Base-by-base conservation (phyloP, 2,329 filamentous ascomycete genomes). In the Sporothrix sp. region DNA sequence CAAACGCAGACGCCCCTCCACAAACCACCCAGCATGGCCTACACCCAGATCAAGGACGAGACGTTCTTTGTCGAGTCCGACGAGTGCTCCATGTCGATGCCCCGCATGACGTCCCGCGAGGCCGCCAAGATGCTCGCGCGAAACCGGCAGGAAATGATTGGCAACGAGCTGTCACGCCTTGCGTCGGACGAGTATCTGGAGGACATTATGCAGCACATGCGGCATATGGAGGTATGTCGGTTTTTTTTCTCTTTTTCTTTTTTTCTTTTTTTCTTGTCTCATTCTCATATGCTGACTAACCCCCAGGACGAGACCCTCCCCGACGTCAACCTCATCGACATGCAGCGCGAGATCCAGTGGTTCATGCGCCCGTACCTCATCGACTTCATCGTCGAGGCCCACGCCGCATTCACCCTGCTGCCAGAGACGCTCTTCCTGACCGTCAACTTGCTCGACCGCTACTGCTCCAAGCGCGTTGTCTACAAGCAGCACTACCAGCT, bases 401-500 rank as follows among this genome's bases (percentile, higher is more conserved):
- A 98, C 64, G 85, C 87, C 58, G 91, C 91, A 54, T 98, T 97
- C 70, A 85, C 88, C 60, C 78, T 98, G 10, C 78, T 97, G 11
- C 91, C 93, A 36, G 89, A 96, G 67, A 98, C 93, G 1, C 78
- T 98, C 47, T 96, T 96, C 74, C 80, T 98, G 52, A 90, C 93
- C 30, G 84, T 97, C 69, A 98, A 98, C 71, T 82, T 98, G 40
- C 79, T 98, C 57, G 93, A 98, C 66, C 81, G 93, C 60, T 98
- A 98, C 76, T 98, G 93, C 75, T 97, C 93, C 30, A 90, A 89
- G 68, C 82, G 93, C 61, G 88, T 98, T 9, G 93, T 98, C 37
- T 98, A 97, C 74, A 98, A 98, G 77, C 87, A 94, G 63, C 93
- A 98, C 70, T 98, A 98, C 67, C 93, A 98, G 70, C 75, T 98